Base-by-base conservation (phyloP, 2,329 filamentous ascomycete species). In the Penicillium brevicompactum region DNA sequence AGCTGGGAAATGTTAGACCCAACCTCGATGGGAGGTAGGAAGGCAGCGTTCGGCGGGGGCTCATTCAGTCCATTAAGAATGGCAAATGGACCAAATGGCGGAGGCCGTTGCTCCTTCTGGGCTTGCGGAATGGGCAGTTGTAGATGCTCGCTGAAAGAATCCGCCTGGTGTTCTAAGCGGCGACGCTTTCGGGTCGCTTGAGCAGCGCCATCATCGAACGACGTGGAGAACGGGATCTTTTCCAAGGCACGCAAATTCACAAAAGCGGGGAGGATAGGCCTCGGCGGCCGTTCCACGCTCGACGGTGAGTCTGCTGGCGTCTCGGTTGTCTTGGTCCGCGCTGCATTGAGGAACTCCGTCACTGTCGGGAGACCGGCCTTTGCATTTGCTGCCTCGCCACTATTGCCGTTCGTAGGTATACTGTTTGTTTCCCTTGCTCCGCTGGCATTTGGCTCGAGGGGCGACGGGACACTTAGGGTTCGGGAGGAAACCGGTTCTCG, bases 1-100 rank as follows among this genome's bases (percentile, higher is more conserved):
- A 76, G 70, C 31, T 71, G 68, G 4, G 71, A 66, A 27, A 74
- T 70, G 11, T 71, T 60, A 43, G 55, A 70, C 27, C 81, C 80
- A 30, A 80, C 76, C 60, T 82, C 82, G 51, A 87, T 87, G 4
- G 83, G 83, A 5, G 85, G 85, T 46, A 87, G 80, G 6, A 87
- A 70, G 11, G 82, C 80, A 44, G 83, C 83, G 67, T 86, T 82
- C 8, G 84, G 84, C 13, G 85, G 85, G 2, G 85, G 85, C 58
- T 87, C 84, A 69, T 87, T 84, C 42, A 87, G 70, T 7, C 84
- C 84, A 63, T 85, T 85, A 10, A 87, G 70, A 56, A 79, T 78
- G 43, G 78, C 75, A 60, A 80, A 74, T 22, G 76, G 73, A 22
- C 75, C 71, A 62, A 78, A 75, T 6, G 77, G 73, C 41, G 70